Conservation (phyloP, 2,329 filamentous ascomycete species). For the Neofusicoccum umdonicola region DNA sequence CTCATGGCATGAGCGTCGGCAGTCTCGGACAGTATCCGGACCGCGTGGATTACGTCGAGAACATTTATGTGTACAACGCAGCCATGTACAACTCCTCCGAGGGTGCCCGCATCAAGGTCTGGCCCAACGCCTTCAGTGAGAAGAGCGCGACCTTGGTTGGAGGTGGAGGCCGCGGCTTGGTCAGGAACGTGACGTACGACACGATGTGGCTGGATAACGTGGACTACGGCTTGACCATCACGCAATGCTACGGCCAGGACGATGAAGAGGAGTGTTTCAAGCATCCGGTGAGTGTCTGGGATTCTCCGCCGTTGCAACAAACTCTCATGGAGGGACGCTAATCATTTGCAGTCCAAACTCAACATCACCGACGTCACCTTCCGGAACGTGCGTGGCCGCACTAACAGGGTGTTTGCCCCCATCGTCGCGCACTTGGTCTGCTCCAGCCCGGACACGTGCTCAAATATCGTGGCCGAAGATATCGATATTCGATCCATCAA, state of each 20-base stretch:
- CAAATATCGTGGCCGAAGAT: conserved; percentile 53
- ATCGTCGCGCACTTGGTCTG: conserved; percentile 45
- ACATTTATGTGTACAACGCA: conserved; percentile 52
- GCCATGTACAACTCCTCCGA: conserved; percentile 49
- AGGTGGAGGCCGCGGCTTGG: conserved; percentile 44
- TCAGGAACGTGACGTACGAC: conserved; percentile 67
- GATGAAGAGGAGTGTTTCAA: conserved; percentile 47
- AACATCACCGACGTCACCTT: conserved; percentile 57
- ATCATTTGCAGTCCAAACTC: conserved; percentile 51
- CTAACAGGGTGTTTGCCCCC: conserved; percentile 44
- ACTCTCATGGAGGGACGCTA: too few species aligned
- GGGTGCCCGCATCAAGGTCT: conserved; percentile 71
- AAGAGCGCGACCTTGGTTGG: conserved; percentile 20
- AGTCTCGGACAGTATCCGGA: conserved; percentile 66
- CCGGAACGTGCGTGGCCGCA: conserved; percentile 56
- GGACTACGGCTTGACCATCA: conserved; percentile 63
- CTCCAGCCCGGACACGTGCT: conserved; percentile 46
- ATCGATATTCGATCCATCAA: conserved; percentile 51
- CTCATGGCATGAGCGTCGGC: conserved; percentile 69
- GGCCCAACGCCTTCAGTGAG: conserved; percentile 63
- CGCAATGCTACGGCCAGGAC: conserved; percentile 63
- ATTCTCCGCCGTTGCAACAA: background rate
- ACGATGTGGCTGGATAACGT: conserved; percentile 60
- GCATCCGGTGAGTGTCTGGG: background rate
- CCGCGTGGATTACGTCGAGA: conserved; percentile 65